phyloP scores from a whole-genome alignment of 495 filamentous ascomycete species.

The Cudoniella acicularis region DNA sequence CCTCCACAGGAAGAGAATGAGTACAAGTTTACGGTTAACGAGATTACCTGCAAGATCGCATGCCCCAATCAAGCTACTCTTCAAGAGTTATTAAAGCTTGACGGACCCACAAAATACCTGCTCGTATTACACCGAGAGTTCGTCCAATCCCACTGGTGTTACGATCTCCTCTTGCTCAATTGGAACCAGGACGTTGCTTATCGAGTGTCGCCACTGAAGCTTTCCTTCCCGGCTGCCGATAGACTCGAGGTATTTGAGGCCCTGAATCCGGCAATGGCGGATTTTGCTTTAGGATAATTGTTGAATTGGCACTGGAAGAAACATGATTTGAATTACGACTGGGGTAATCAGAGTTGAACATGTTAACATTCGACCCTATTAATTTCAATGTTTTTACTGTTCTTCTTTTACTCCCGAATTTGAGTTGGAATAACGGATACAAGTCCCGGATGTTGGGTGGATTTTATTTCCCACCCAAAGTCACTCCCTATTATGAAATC shows the following conservation, averaged over 20 bases:
- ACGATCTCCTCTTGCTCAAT: neutral
- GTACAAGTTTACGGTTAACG: neutral
- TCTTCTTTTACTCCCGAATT: too few relatives aligned
- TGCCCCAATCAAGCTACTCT: neutral
- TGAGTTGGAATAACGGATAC: too few relatives aligned
- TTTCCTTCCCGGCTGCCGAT: neutral
- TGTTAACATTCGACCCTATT: too few relatives aligned
- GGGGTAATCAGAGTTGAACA: too few relatives aligned
- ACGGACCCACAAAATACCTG: neutral
- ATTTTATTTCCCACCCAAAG: too few relatives aligned
- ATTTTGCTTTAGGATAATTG: neutral
- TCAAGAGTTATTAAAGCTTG: neutral
- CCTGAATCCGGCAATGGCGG: neutral
- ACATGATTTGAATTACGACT: too few relatives aligned
- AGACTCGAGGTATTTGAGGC: neutral
- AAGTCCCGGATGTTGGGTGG: too few relatives aligned
- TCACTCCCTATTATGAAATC: too few relatives aligned
- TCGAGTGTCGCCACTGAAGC: neutral
- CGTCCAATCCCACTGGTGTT: neutral
- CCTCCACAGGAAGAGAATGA: neutral
- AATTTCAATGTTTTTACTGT: too few relatives aligned
- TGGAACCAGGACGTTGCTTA: neutral
- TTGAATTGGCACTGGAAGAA: too few relatives aligned
- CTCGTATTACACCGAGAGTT: neutral
- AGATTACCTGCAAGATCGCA: neutral